Conservation (phyloP, 2,329 filamentous ascomycete genomes). For the Simplicillium sp. region DNA sequence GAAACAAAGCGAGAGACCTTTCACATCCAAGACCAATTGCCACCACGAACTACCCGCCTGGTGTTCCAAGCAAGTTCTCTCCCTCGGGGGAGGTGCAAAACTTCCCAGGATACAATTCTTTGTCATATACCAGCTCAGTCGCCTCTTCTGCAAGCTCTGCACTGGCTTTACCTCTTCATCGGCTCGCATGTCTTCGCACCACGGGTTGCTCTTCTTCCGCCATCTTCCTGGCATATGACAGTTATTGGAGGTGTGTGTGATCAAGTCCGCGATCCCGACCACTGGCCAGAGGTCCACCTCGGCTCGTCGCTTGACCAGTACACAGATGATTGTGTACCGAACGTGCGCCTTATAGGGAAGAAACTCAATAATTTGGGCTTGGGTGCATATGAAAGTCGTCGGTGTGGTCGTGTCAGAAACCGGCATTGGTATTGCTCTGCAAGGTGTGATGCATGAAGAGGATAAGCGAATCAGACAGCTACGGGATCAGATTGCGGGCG, state of each 20-base stretch:
- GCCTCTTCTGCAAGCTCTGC: background rate
- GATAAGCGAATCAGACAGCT: no score
- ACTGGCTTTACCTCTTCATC: background rate
- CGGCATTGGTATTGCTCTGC: no score
- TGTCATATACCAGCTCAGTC: background rate
- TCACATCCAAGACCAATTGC: no score
- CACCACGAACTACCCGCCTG: background rate
- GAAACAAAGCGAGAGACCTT: no score
- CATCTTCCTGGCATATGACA: slow-evolving; percentile 1
- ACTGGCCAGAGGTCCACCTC: background rate
- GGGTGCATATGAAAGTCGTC: no score
- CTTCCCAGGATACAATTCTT: background rate
- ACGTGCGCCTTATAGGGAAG: no score
- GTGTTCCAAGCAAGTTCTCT: background rate
- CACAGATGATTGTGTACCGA: no score
- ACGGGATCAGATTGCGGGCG: no score
- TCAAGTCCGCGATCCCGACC: background rate
- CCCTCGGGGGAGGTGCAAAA: background rate
- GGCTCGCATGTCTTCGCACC: background rate
- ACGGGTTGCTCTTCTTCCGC: background rate
- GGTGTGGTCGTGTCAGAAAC: no score
- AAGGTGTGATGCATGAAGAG: no score
- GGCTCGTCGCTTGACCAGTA: no score
- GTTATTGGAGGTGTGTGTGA: background rate
- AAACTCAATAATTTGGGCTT: no score